Evolutionary conservation across 495 filamentous ascomycete species (phyloP).

Genomic region (Talaromyces thailandensis): DNA sequence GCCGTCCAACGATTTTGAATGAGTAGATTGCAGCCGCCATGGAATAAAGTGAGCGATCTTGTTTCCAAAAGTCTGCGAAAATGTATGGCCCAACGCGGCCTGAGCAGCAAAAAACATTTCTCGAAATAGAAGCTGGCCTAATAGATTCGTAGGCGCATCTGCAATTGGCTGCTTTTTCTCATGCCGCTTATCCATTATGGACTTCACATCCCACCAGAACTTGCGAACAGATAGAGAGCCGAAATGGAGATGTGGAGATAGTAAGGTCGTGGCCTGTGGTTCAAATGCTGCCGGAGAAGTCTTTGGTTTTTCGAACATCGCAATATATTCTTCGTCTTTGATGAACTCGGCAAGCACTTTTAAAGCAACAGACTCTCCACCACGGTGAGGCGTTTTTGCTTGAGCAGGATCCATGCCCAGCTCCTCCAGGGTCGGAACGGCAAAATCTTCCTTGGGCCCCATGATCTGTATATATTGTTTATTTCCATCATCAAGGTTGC

Average conservation of each 20-base stretch:
- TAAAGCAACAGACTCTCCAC: constrained; percentile 54
- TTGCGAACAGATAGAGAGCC: constrained; percentile 51
- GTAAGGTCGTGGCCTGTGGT: constrained; percentile 57
- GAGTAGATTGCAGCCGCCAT: constrained; percentile 57
- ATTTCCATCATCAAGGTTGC: constrained; percentile 26
- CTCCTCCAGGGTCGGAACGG: constrained; percentile 51
- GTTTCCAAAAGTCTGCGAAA: constrained; percentile 50
- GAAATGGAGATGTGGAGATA: constrained; percentile 66
- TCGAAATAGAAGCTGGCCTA: constrained; percentile 60
- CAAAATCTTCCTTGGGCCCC: constrained; percentile 53
- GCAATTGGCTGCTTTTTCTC: constrained; percentile 38
- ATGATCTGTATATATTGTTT: constrained; percentile 46
- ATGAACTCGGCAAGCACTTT: constrained; percentile 39
- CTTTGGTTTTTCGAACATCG: constrained; percentile 59
- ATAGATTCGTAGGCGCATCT: constrained; percentile 49
- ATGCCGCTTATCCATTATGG: constrained; percentile 36
- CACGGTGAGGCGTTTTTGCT: constrained; percentile 50
- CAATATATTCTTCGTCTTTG: constrained; percentile 50
- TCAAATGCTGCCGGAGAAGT: constrained; percentile 61
- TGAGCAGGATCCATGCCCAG: constrained; percentile 42
- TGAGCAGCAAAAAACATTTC: constrained; percentile 75
- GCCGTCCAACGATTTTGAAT: constrained; percentile 20
- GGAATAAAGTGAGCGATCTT: constrained; percentile 54
- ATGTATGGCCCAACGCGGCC: constrained; percentile 48
- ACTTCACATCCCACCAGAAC: constrained; percentile 60